Evolutionary conservation across 345 rosid species (phyloP).

Genomic region (Hibiscus syriacus): DNA sequence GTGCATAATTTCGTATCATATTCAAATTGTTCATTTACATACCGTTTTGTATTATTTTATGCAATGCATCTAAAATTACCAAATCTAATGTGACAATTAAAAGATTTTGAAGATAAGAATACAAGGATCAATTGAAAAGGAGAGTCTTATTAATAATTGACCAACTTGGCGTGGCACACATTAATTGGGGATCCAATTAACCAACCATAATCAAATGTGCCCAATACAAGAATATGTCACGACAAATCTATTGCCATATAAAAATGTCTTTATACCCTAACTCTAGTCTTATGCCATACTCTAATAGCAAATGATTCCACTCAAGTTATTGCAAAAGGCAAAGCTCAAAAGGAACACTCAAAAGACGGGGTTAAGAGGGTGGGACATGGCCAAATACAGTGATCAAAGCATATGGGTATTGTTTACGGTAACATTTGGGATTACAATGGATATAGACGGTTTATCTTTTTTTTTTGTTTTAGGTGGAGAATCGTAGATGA

Average conservation of each 20-base stretch:
- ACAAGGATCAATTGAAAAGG: not conserved
- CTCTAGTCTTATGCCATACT: constrained; percentile 5
- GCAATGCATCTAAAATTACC: no score
- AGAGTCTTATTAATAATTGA: not conserved
- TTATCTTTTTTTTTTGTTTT: no score
- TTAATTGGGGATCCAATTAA: constrained; percentile 7
- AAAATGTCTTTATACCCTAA: constrained; percentile 2
- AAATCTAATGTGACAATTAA: no score
- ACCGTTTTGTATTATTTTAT: no score
- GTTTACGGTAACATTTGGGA: no score
- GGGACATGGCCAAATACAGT: constrained; percentile 4
- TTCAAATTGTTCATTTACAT: no score
- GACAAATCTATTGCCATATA: constrained; percentile 4
- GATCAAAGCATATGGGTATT: constrained; percentile 18
- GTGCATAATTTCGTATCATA: no score
- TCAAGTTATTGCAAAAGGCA: constrained; percentile 13
- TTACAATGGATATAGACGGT: no score
- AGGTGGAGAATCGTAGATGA: no score
- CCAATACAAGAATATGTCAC: constrained; percentile 9
- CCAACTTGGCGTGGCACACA: constrained; percentile 2
- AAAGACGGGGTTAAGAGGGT: no score
- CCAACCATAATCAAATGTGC: constrained; percentile 14
- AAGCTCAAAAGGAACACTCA: constrained; percentile 16
- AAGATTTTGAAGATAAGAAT: no score
- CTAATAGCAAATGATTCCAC: constrained; percentile 20